Evolutionary conservation across 495 filamentous ascomycete species (phyloP), one percentile per base, ranked within the genome.

Genomic region (Jackrogersella multiformis): DNA sequence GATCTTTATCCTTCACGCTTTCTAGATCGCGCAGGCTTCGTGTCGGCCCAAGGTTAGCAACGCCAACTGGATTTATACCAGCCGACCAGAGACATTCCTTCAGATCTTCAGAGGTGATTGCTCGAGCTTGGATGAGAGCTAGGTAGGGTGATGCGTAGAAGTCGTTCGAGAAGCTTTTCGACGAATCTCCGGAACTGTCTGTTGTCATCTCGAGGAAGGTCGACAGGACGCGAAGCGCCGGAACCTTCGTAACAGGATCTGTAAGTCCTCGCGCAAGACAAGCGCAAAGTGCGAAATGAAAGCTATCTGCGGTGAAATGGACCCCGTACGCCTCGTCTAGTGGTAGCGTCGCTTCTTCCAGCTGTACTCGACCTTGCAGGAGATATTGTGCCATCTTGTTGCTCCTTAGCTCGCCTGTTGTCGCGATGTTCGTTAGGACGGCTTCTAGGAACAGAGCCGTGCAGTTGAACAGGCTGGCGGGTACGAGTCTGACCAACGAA

Each of bases 251-350:
- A 24, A 82, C 72, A 4, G 83, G 79, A 56, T 88, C 85, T 9
- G 85, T 86, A 21, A 90, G 79, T 2, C 87, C 87, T 55, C 86
- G 82, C 2, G 86, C 81, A 12, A 90, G 74, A 46, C 83, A 85
- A 23, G 86, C 87, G 57, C 81, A 85, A 4, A 87, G 79, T 0
- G 87, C 87, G 66, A 84, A 85, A 64, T 89, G 87, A 69, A 90
- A 89, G 65, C 82, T 87, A 23, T 89, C 85, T n/a, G 68, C 61
- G 53, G 79, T 86, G 61, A 90, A 90, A 42, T 83, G 82, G 23
- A 90, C 79, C 0, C 86, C 87, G 61, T 87, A 89, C 18, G 84
- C 78, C 21, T 87, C 84, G 60, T 90, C 87, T 9, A 90, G 75
- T 20, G 82, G 79, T 4, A 81, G 61, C 8, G 85, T 80, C 8